Evolutionary conservation across 164 flowering plant genomes (phyloP), one percentile per base, ranked within the genome.

Genomic region (Aristolochia contorta): DNA sequence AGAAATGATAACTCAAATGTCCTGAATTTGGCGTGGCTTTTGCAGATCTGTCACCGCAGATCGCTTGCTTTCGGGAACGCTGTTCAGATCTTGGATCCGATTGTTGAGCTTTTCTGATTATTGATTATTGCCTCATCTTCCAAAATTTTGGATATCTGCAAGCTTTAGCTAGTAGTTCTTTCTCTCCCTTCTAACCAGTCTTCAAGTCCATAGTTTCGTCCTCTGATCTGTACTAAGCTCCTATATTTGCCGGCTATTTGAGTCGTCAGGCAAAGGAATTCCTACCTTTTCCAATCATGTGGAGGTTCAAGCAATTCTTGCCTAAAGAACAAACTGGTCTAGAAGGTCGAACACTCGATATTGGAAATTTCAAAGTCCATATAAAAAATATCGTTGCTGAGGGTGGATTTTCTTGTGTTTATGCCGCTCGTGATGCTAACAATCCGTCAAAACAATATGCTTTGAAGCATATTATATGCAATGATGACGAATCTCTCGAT

Each of bases 361-460:
- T 91, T 67, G 96, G 90, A 18, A 84, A 81, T 75, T 65, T 87
- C 19, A 91, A 91, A 75, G 67, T 91, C 64, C 86, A 87, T 48
- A 78, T 94, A 22, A 80, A 80, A 8, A 86, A 89, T 75, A 79
- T 61, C 41, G 82, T 94, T 63, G 97, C 99, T 3, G 96, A 94
- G 70, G 97, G 97, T 25, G 99, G 99, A 16, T 94, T 94, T 76
- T 94, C 99, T 3, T 80, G 85, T 76, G 99, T 94, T 68, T 94
- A 94, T 75, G 74, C 80, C 56, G 96, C 87, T 57, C 84, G 86
- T 53, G 99, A 94, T 72, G 76, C 75, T 25, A 20, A 75, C 19
- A 64, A 84, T 69, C 47, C 74, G 6, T 77, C 91, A n/a, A 87
- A 84, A 73, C 96, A 89, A 66, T 94, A 83, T 78, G 99, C 96